phyloP scores from a whole-genome alignment of 164 flowering plant genomes.

The Santalum album region DNA sequence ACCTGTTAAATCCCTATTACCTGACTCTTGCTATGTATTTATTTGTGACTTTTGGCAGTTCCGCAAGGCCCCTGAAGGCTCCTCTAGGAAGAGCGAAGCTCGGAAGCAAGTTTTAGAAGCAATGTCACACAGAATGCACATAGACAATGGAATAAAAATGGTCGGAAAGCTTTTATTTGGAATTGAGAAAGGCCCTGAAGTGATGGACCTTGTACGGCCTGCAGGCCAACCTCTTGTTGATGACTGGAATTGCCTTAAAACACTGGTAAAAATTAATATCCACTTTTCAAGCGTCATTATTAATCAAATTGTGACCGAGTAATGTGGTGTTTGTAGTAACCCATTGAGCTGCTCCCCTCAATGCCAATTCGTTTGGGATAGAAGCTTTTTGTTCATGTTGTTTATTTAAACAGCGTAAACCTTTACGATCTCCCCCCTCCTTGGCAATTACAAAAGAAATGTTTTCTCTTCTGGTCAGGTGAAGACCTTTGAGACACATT shows the following conservation, averaged over 20 bases:
- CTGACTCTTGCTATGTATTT: neutral
- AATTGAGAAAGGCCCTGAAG: constrained; percentile 44
- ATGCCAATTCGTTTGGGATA: too few relatives aligned
- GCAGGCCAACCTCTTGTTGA: constrained; percentile 74
- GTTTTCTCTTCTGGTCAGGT: constrained; percentile 36
- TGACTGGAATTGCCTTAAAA: constrained; percentile 84
- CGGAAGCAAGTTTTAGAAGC: constrained; percentile 56
- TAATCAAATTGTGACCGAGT: too few relatives aligned
- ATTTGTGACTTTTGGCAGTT: constrained; percentile 29
- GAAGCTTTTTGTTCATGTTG: too few relatives aligned
- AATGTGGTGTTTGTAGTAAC: too few relatives aligned
- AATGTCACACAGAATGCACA: constrained; percentile 63
- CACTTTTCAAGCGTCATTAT: neutral
- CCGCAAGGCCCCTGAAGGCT: constrained; percentile 67
- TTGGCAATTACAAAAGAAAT: too few relatives aligned
- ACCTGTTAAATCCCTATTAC: neutral
- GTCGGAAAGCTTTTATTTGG: constrained; percentile 72
- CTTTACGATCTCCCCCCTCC: neutral
- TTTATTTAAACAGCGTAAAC: too few relatives aligned
- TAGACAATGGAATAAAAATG: constrained; percentile 56
- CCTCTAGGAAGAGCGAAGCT: constrained; percentile 50
- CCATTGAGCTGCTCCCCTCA: too few relatives aligned
- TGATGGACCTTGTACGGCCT: constrained; percentile 47
- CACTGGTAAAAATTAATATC: constrained; percentile 37
- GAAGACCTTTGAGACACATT: constrained; percentile 65